A percentile compares a stretch with the other conserved stretches of the same genome.
These are phyloP conservation scores for Neurospora sp. DNA, from an alignment of 495 filamentous ascomycete genomes.

Conservation along the genomic window DNA sequence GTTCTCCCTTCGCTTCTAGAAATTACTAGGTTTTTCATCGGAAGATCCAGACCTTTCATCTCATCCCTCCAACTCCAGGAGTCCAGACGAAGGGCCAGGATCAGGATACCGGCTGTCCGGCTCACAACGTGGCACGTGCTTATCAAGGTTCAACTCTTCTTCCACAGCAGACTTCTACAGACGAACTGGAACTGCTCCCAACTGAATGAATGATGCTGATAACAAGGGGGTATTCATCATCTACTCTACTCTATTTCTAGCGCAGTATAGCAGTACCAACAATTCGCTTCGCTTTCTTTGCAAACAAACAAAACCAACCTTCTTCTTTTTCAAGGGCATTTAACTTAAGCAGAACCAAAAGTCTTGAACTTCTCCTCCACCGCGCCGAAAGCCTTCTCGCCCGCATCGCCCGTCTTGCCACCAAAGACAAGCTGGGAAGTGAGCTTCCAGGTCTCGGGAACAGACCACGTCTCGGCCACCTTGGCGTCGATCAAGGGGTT, in stretches of 20 bases:
- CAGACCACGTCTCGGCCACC: constrained; percentile 45
- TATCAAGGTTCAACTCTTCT: not conserved
- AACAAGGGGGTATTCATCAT: not conserved
- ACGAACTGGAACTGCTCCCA: not conserved
- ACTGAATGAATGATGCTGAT: not conserved
- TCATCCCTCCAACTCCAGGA: not conserved
- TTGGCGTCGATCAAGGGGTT: constrained; percentile 54
- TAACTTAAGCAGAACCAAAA: constrained; percentile 24
- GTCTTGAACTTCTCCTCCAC: constrained; percentile 46
- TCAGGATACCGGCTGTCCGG: not conserved
- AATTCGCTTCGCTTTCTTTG: not conserved
- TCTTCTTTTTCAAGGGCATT: not conserved
- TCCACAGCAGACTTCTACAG: not conserved
- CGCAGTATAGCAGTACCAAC: not conserved
- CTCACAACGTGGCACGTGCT: not conserved
- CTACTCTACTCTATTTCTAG: not conserved
- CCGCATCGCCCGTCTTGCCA: constrained; percentile 35
- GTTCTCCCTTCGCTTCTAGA: not conserved
- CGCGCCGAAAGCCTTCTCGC: constrained; percentile 44
- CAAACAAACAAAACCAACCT: not conserved
- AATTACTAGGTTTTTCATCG: not conserved
- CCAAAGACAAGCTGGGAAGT: constrained; percentile 55
- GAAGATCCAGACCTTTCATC: not conserved
- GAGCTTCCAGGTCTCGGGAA: constrained; percentile 51
- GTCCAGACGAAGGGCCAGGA: not conserved